A percentile compares a stretch with the other conserved stretches of the same genome.
Evolutionary conservation across 192 early-diverging fungal genomes (phyloP).

Genomic region (Kickxella alabastrina): DNA sequence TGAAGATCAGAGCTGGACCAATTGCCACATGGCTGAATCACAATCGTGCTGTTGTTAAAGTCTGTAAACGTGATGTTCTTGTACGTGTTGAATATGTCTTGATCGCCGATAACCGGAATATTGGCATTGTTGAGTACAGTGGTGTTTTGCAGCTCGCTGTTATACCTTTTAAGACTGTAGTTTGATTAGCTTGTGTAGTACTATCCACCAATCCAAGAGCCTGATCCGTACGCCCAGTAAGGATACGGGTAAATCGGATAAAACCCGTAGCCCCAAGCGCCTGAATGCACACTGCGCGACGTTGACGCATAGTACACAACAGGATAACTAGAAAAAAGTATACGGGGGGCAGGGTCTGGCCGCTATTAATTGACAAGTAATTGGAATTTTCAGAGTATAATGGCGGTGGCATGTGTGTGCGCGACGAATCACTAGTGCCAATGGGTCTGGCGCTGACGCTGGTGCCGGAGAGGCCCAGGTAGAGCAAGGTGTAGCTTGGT

Average conservation of each 20-base stretch:
- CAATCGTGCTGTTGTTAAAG: conserved; percentile 45
- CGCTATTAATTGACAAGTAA: conserved; percentile 20
- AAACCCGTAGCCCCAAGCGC: conserved; percentile 48
- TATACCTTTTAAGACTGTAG: conserved; percentile 28
- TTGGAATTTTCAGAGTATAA: conserved; percentile 31
- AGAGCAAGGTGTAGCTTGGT: conserved; percentile 40
- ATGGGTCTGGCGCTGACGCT: conserved; percentile 32
- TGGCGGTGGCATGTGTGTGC: conserved; percentile 27
- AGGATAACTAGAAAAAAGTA: conserved; percentile 22
- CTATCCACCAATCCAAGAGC: conserved; percentile 11
- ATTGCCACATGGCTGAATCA: conserved; percentile 37
- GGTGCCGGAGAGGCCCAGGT: conserved; percentile 19
- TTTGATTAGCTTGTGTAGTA: conserved; percentile 13
- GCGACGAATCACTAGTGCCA: conserved; percentile 20
- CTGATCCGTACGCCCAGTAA: conserved; percentile 46
- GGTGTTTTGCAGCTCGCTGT: conserved; percentile 36
- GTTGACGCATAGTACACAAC: conserved; percentile 37
- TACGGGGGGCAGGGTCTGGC: conserved; percentile 28
- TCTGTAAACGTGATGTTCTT: conserved; percentile 33
- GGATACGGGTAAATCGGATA: conserved; percentile 49
- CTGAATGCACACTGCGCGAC: conserved; percentile 20
- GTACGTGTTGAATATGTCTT: conserved; percentile 23
- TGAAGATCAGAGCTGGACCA: conserved; percentile 11
- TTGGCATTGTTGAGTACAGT: conserved; percentile 34
- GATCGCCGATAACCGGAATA: conserved; percentile 28